Evolutionary conservation across 441 rosid genomes (phyloP), one percentile per base, ranked within the genome.

Genomic region (Populus hybrid): DNA sequence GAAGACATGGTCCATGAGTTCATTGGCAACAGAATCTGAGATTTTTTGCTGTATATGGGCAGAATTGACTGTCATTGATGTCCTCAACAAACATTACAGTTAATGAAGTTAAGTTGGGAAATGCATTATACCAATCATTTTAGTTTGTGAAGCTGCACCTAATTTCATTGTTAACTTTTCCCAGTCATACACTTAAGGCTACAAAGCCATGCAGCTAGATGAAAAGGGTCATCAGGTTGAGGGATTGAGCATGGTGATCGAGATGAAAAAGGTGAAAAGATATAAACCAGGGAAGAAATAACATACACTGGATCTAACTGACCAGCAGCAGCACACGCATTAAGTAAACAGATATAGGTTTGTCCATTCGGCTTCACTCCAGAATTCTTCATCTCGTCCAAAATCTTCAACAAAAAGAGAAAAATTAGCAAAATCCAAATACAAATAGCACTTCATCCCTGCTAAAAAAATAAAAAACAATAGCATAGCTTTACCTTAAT

Each of bases 301-400:
- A 61, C 97, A 59, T 95, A 95, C 97, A 90, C 97, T 80, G 84
- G 89, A 84, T 95, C 97, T 74, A 91, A 77, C 36, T 87, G 91
- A 78, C 98, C 99, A 83, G 88, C 89, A 59, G 89, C 91, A 21
- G 99, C 99, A 78, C 93, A 95, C 57, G 97, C 92, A 85, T 94
- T 92, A 67, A 95, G 97, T 24, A 95, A 86, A 85, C 93, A 87
- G 65, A 91, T 83, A 82, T 88, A 94, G 67, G 97, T 94, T 85
- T 91, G 97, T 75, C 89, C 97, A 81, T 89, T 94, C 68, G 99
- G 97, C 90, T 96, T 93, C 82, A 95, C 96, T 42, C 89, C 95
- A 73, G 87, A 89, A 73, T 79, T 87, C 92, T 94, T 96, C 97
- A 96, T 94, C 85, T 95, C 99, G 66, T 94, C 98, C 70, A 85